Evolutionary conservation across 2,329 filamentous ascomycete species (phyloP), one percentile per base, ranked within the genome.

Genomic region (Albifimbria verrucaria): DNA sequence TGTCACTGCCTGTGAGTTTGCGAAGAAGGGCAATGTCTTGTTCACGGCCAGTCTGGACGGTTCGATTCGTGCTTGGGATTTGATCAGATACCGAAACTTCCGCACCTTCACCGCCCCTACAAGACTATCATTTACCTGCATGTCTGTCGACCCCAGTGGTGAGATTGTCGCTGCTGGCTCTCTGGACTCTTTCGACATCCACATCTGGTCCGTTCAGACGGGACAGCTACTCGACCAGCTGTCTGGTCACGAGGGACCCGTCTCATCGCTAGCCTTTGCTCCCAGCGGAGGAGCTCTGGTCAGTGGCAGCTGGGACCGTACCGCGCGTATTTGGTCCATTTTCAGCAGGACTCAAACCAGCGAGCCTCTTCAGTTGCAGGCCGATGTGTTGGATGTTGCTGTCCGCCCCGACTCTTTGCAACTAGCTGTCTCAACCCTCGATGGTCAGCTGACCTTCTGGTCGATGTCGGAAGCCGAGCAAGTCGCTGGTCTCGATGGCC

Each of bases 151-250:
- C 61, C 92, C 94, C 0, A 96, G 92, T 58, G 94, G 94, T 50
- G 95, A 99, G 70, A 90, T 99, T 9, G 89, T 99, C 3, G 96
- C 93, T 55, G 94, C 94, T 10, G 94, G 93, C 2, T 97, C 93
- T 2, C 80, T 96, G 17, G 94, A 99, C 69, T 96, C 92, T 4
- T 97, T 97, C 60, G 93, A 97, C 65, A 90, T 99, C 49, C 92
- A 99, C 72, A 89, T 99, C 57, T 99, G 94, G 94, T 97, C 91
- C 5, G 95, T 99, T 4, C 94, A 99, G 68, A 99, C 93, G 1
- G 94, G 94, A 3, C 94, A 99, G 69, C 78, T 99, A 18, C 83
- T 99, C 6, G 94, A 99, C 68, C 88, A 88, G 59, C 78, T 99
- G 22, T 83, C 92, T 7, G 95, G 94, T 1, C 94, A 99, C 62